Base-by-base conservation (phyloP, 495 filamentous ascomycete species). In the Durotheca rogersii region DNA sequence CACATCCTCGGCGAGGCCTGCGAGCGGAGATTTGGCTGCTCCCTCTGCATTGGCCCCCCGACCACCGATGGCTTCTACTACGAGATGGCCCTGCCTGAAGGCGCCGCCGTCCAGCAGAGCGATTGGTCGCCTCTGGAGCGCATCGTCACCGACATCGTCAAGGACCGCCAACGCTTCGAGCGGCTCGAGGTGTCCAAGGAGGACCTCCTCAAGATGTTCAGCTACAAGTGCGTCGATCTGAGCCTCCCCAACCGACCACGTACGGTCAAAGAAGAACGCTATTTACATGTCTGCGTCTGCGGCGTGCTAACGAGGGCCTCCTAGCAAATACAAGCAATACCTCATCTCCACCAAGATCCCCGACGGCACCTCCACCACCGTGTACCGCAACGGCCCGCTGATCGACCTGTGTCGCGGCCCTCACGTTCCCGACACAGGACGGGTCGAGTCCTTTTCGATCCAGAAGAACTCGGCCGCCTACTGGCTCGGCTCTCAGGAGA, bases 21-120 rank as follows among this genome's bases (percentile, higher is more conserved):
- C 31, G 94, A 98, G 68, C 81, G 84, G 53, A 81, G 90, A 54
- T 98, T 87, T 66, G 87, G 86, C 35, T 96, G 90, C 71, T 82
- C 90, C 49, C 78, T 98, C 37, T 95, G 89, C 56, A 90, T 95
- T 61, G 93, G 93, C 6, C 93, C 93, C 15, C 93, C 91, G 6
- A 89, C 89, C 23, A 83, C 91, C 10, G 85, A 91, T 68, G 93
- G 94, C 27, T 98, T 97, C 79, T 97, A 94, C 76, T 97, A 97
- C 69, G 92, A 98, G 64, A 96, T 97, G 90, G 85, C 83, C 11
- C 79, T 96, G 15, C 85, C 85, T 17, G 86, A 82, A 17, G 81
- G 80, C 59, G 82, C 80, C 39, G 83, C 84, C 27, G 90, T 98
- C 17, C 77, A 78, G 44, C 72, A 82, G 41, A 67, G 74, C 33